Base-by-base conservation (phyloP, 306 rosid species). In the Cotoneaster glaucophyllus region DNA sequence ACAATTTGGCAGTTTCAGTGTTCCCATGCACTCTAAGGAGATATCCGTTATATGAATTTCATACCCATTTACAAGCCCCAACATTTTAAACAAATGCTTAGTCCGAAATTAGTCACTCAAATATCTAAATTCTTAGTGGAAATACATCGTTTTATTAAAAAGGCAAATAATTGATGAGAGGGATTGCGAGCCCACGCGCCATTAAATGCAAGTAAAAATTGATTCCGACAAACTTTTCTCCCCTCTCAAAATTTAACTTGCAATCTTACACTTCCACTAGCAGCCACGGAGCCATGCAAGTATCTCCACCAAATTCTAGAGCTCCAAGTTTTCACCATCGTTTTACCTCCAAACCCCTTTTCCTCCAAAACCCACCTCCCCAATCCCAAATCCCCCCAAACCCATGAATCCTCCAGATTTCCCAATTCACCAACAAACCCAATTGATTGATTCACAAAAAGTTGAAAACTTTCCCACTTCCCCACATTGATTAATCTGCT, bases 221-320 rank as follows among this genome's bases (percentile, higher is more conserved):
- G 21, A 54, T 24, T 43, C 1, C 17, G 22, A 31, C 9, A 31
- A 52, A 1, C 19, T 22, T 32, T 28, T 75, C 58, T 39, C 31
- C 80, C 80, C 34, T 69, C 50, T 56, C 54, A 61, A 62, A 14
- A 24, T 29, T 32, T 18, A 17, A 64, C 77, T 34, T 29, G 5
- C 68, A 31, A 24, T 52, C 66, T 0, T 3, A 12, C 53, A 32
- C 48, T 28, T 52, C 78, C 74, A n/a, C 62, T 22, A 1, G 43
- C 71, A 21, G 34, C 71, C 63, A 29, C 63, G 21, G 4, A 64
- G 34, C 69, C 77, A 74, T 74, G 69, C 77, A 74, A 26, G 41
- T 44, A 61, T 74, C 53, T 21, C 43, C 54, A 50, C 44, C 39
- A 32, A 5, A 31, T 31, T 57, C 22, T 11, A 28, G 56, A 28